Conservation (phyloP, 1,284 basidiomycete genomes). For the Sphagnurus paluster region DNA sequence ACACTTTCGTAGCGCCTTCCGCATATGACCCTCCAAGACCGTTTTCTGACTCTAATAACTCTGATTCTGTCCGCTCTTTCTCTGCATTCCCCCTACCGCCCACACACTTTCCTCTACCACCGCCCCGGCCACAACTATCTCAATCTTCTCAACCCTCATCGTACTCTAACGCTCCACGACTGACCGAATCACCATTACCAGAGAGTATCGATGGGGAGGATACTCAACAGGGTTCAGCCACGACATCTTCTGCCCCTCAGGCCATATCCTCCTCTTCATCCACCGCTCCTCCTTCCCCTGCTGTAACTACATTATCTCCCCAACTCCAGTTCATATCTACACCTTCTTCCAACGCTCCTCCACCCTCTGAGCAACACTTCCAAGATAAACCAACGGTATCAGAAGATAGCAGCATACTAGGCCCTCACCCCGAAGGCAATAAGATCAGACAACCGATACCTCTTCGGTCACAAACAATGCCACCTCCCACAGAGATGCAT, state of each 20-base stretch:
- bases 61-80: conserved; percentile 62
- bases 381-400: conserved; percentile 10
- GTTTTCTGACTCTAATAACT: conserved; percentile 25
- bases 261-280: not conserved
- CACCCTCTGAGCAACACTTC: conserved; percentile 21
- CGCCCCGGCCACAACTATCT: conserved; percentile 36
- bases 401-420: not conserved
- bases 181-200: conserved; percentile 33
- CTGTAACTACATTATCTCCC: not conserved
- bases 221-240: not conserved
- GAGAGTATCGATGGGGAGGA: conserved; percentile 18
- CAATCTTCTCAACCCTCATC: conserved; percentile 30
- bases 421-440: not conserved
- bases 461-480: conserved; percentile 17
- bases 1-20: conserved; percentile 11
- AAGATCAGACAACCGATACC: conserved; percentile 15
- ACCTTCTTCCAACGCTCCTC: conserved; percentile 5
- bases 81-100: conserved; percentile 73
- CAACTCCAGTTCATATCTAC: not conserved
- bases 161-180: conserved; percentile 24
- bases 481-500: conserved; percentile 4
- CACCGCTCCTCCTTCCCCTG: conserved; percentile 18
- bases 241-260: not conserved
- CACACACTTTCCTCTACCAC: conserved; percentile 65
- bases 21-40: conserved; percentile 16